Conservation (phyloP, 345 rosid genomes). For the Hypericum perforatum region DNA sequence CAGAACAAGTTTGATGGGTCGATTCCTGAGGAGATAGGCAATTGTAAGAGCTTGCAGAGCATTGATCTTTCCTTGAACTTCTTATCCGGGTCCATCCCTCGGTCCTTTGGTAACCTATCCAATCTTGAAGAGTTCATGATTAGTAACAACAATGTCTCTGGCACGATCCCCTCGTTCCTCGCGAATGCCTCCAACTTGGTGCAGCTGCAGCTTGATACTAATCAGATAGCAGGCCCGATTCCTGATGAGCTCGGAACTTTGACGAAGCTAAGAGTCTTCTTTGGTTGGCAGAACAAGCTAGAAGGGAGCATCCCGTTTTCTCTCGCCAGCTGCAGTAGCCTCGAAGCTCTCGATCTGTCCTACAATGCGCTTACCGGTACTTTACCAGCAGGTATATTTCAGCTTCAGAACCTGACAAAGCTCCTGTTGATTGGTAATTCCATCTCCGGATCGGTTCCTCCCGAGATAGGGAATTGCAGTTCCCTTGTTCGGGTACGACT, state of each 20-base stretch:
- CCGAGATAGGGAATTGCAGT: no score
- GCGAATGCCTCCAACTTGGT: conserved; percentile 54
- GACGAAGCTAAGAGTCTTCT: conserved; percentile 21
- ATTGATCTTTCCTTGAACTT: conserved; percentile 73
- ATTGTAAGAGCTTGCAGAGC: conserved; percentile 58
- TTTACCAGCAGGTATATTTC: conserved; percentile 66
- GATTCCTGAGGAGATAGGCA: conserved; percentile 82
- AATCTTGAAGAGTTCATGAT: conserved; percentile 78
- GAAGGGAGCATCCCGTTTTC: conserved; percentile 82
- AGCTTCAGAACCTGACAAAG: conserved; percentile 65
- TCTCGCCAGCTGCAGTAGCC: conserved; percentile 47
- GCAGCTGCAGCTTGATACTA: conserved; percentile 73
- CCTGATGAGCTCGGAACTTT: conserved; percentile 60
- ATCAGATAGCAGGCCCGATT: conserved; percentile 76
- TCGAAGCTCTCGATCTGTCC: conserved; percentile 76
- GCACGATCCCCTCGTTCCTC: conserved; percentile 62
- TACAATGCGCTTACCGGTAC: conserved; percentile 68
- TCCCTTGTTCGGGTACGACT: no score
- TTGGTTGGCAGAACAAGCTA: conserved; percentile 88
- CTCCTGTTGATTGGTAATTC: conserved; percentile 62
- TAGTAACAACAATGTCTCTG: conserved; percentile 78
- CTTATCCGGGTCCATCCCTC: conserved; percentile 69
- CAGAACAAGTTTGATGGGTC: conserved; percentile 64
- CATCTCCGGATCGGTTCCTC: no score
- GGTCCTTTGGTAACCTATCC: conserved; percentile 45